A percentile compares a stretch with the other conserved stretches of the same genome.
These are phyloP conservation scores for Fomes fomentarius DNA, from an alignment of 1,284 basidiomycete genomes.

Conservation along the genomic window DNA sequence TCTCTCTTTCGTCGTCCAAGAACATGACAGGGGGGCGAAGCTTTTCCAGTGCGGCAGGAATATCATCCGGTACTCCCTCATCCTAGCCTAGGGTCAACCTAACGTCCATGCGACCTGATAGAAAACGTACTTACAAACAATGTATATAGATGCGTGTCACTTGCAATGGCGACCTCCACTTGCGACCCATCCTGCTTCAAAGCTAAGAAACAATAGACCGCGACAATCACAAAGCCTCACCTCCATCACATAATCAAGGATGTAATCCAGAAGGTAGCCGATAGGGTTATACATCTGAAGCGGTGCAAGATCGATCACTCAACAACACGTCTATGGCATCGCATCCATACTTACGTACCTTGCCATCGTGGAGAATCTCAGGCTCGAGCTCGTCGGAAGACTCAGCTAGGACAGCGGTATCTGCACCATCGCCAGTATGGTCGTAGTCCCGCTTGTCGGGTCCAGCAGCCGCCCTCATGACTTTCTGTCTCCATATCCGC, in stretches of 20 bases:
- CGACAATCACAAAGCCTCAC: conserved; percentile 1
- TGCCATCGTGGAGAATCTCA: background rate
- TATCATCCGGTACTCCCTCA: conserved; percentile 20
- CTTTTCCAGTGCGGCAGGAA: conserved; percentile 19
- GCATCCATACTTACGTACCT: too few species aligned
- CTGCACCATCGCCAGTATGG: conserved; percentile 3
- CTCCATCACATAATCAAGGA: conserved; percentile 17
- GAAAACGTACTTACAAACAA: conserved; percentile 13
- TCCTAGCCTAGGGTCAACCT: too few species aligned
- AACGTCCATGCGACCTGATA: too few species aligned
- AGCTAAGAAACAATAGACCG: too few species aligned
- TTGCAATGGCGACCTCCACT: conserved; percentile 23
- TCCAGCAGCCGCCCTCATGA: conserved; percentile 21
- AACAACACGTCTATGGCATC: too few species aligned
- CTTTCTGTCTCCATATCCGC: conserved; percentile 9
- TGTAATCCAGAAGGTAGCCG: conserved; percentile 23
- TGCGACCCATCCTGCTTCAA: conserved; percentile 14
- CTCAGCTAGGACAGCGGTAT: background rate
- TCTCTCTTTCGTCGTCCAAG: conserved; percentile 25
- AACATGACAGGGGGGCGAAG: conserved; percentile 24
- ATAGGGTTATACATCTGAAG: conserved; percentile 24
- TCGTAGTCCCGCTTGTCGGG: conserved; percentile 10
- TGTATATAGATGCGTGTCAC: conserved; percentile 21
- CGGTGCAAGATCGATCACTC: background rate
- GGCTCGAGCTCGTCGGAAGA: background rate